Percentiles rank a stretch among this genome's conserved stretches.
These are phyloP conservation scores for Phialemoniopsis sp. DNA, from an alignment of 2,329 filamentous ascomycete species.

Conservation along the genomic window DNA sequence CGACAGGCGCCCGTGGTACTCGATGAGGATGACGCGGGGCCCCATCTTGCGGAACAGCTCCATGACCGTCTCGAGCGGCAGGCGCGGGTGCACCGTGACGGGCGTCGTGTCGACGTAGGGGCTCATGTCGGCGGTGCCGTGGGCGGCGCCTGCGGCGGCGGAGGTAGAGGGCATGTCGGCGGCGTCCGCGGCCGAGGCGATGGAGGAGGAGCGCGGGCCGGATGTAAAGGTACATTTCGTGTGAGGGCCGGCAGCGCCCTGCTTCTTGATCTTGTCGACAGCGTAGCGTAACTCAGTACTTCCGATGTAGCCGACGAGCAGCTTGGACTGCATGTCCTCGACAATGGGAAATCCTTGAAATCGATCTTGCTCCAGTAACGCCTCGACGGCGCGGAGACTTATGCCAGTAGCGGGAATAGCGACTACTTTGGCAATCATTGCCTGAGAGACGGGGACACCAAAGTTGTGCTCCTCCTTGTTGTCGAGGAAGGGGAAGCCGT, in stretches of 20 bases:
- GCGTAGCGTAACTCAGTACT: slow-evolving; percentile 89
- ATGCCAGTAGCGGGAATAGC: slow-evolving; percentile 72
- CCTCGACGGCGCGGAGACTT: slow-evolving; percentile 71
- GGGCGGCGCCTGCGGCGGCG: slow-evolving; percentile 28
- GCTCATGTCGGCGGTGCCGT: slow-evolving; percentile 64
- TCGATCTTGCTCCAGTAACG: slow-evolving; percentile 69
- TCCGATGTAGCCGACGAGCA: slow-evolving; percentile 86
- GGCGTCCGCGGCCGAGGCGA: slow-evolving; percentile 12
- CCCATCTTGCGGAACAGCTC: slow-evolving; percentile 98
- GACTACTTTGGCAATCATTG: slow-evolving; percentile 77
- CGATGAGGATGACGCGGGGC: slow-evolving; percentile 85
- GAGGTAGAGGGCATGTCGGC: slow-evolving; percentile 4
- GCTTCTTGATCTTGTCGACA: slow-evolving; percentile 71
- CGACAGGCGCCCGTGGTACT: slow-evolving; percentile 77
- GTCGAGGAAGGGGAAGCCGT: slow-evolving; percentile 93
- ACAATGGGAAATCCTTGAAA: slow-evolving; percentile 95
- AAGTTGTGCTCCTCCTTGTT: slow-evolving; percentile 98
- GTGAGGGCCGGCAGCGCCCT: slow-evolving; percentile 55
- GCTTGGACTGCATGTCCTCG: slow-evolving; percentile 65
- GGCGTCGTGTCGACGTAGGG: slow-evolving; percentile 88
- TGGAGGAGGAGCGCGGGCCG: slow-evolving; percentile 18
- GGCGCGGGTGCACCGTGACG: slow-evolving; percentile 82
- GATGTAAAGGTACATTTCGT: slow-evolving; percentile 73
- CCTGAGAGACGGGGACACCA: slow-evolving; percentile 85
- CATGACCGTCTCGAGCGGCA: slow-evolving; percentile 95